Evolutionary conservation across 1,139 yeast genomes (phyloP), one percentile per base, ranked within the genome.

Genomic region (Diutina catenulata): DNA sequence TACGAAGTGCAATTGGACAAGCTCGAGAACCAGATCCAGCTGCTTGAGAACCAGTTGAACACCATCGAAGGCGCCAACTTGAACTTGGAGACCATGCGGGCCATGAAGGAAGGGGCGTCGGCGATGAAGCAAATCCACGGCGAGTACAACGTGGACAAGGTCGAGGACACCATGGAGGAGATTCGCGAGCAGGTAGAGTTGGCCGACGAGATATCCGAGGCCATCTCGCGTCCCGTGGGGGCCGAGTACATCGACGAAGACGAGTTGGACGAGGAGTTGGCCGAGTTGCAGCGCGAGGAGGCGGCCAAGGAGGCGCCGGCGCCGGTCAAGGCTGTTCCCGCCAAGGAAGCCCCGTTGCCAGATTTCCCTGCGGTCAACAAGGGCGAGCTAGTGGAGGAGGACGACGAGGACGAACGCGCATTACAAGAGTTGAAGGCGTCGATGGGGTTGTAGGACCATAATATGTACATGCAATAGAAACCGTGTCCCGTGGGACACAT

Each of bases 141-240:
- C 45, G 95, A 88, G 52, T 79, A 91, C 68, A 82, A 88, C 57
- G 87, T 91, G 41, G 98, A 91, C 59, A 88, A 87, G 64, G 96
- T 91, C 37, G 98, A 91, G 57, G 84, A 80, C 50, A 88, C 97
- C n/a, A 91, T 91, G 97, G 98, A 91, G 56, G 95, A 88, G 47
- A 86, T 93, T 45, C 76, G 97, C 50, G 98, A 91, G 56, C 98
- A 91, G 60, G 94, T 91, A 40, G 95, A 88, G 50, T 70, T 86
- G 50, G 86, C 95, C 33, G 95, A 87, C 50, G 98, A 91, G 63
- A 87, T 91, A 41, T 80, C 94, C 39, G 96, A 91, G 43, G 97
- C 98, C 36, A 87, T 91, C 44, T 81, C 95, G 36, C 75, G 95
- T 61, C 95, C 96, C 10, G 70, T 87, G 45, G 91, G 88, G 41